Evolutionary conservation across 805 yeast genomes (phyloP).

Genomic region (Kodamaea laetipori): DNA sequence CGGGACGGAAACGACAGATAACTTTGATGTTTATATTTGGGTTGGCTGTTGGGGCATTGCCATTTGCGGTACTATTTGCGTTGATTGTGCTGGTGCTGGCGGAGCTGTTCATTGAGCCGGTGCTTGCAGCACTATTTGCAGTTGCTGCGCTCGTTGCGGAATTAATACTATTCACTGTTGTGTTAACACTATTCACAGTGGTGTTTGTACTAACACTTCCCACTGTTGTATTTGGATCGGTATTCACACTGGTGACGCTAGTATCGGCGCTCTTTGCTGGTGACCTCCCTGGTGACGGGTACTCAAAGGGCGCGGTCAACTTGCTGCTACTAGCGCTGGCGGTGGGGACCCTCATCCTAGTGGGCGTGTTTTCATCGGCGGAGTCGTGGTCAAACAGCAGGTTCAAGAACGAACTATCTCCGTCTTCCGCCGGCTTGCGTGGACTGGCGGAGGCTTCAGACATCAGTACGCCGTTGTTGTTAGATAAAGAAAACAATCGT

Average conservation of each 20-base stretch:
- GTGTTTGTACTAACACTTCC: neutral
- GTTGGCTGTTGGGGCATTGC: neutral
- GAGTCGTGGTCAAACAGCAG: conserved; percentile 10
- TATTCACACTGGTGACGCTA: neutral
- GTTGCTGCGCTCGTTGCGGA: no score
- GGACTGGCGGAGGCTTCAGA: conserved; percentile 11
- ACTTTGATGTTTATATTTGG: conserved; percentile 54
- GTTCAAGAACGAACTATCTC: conserved; percentile 9
- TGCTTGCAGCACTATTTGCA: neutral
- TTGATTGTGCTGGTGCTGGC: neutral
- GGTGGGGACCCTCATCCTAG: conserved; percentile 11
- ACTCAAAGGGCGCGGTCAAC: conserved; percentile 4
- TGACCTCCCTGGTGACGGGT: conserved; percentile 4
- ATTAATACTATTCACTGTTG: no score
- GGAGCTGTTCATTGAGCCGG: neutral
- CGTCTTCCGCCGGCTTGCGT: conserved; percentile 8
- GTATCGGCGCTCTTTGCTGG: conserved; percentile 5
- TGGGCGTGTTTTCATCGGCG: conserved; percentile 8
- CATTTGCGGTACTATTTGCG: conserved; percentile 1
- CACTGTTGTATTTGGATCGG: neutral
- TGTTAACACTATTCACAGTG: neutral
- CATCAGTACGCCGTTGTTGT: conserved; percentile 4
- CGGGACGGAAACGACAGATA: conserved; percentile 72
- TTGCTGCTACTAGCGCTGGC: neutral
- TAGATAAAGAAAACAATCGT: conserved; percentile 7